phyloP scores from a whole-genome alignment of 2,329 filamentous ascomycete genomes.

The Epichloe glyceriae region DNA sequence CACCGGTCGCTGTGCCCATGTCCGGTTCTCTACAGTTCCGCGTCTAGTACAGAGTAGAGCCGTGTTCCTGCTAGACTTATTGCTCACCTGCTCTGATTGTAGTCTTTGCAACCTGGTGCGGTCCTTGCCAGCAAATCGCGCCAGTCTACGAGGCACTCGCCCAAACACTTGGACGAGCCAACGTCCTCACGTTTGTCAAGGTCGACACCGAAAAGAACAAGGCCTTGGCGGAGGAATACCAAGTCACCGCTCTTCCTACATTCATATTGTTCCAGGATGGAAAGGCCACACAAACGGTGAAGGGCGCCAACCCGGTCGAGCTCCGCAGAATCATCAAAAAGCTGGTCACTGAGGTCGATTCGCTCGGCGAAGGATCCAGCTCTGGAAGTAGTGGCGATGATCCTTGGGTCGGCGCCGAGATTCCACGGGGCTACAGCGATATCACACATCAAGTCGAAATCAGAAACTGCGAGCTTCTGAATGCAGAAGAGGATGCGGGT shows the following conservation, averaged over 20 bases:
- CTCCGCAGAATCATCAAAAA: constrained; percentile 61
- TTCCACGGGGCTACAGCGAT: constrained; percentile 72
- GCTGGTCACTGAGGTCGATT: constrained; percentile 52
- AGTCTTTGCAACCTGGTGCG: constrained; percentile 87
- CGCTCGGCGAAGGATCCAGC: constrained; percentile 33
- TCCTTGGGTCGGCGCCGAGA: constrained; percentile 59
- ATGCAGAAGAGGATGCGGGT: constrained; percentile 67
- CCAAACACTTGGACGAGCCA: constrained; percentile 53
- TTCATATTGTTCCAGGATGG: constrained; percentile 78
- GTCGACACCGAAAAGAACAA: constrained; percentile 70
- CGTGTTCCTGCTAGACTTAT: constrained; percentile 7
- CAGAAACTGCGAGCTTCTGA: constrained; percentile 73
- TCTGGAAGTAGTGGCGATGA: constrained; percentile 26
- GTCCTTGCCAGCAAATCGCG: constrained; percentile 70
- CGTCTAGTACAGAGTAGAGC: background rate
- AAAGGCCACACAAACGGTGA: constrained; percentile 52
- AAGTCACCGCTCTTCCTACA: constrained; percentile 70
- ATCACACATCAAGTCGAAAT: constrained; percentile 72
- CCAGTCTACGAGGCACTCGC: constrained; percentile 73
- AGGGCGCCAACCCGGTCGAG: constrained; percentile 59
- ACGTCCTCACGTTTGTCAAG: constrained; percentile 71
- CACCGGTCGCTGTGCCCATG: background rate
- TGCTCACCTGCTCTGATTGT: constrained; percentile 2
- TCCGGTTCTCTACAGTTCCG: background rate
- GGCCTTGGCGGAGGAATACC: constrained; percentile 61